Base-by-base conservation (phyloP, 139 green algal genomes). In the Tetratostichococcus sp. region DNA sequence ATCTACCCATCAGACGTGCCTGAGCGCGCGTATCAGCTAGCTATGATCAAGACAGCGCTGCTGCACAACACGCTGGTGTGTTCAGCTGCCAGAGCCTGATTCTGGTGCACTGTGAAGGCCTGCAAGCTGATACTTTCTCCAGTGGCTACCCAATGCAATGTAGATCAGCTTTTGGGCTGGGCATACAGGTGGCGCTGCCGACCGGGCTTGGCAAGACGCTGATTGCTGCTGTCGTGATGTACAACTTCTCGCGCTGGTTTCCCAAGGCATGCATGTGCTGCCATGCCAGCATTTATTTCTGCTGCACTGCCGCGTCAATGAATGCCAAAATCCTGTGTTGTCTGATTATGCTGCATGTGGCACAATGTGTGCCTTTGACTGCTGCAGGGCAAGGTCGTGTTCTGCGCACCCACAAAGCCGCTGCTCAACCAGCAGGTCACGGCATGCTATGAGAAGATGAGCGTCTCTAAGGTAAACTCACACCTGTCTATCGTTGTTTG, bases 171-270 rank as follows among this genome's bases (percentile, higher is more conserved):
- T n/a, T n/a, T n/a, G n/a, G n/a, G n/a, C n/a, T n/a, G n/a, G n/a
- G n/a, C n/a, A n/a, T 11, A 50, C 39, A 50, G 39, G 39, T 97
- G 26, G 96, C 89, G 77, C 87, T 98, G 71, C 95, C 95, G 67
- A 98, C 95, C 0, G 95, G 95, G 21, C 85, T 98, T 34, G 95
- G 95, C 70, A 98, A 99, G 88, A 98, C 95, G 23, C 84, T 97
- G 19, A 94, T 99, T 30, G 95, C 95, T 21, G 93, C 94, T 11
- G 95, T 98, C 22, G 91, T 95, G 33, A 96, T 95, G 91, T 82
- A 90, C 86, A 99, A 99, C 82, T 97, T 93, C 79, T 92, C 88
- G 72, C 85, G 94, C 35, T 97, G 93, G 93, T 97, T 97, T 70
- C 93, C 93, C 1, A 67, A 91, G 72, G 88, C 91, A 28, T 58